Base-by-base conservation (phyloP, 108 stramenopile species). In the Mayamaea pseudoterrestris region DNA sequence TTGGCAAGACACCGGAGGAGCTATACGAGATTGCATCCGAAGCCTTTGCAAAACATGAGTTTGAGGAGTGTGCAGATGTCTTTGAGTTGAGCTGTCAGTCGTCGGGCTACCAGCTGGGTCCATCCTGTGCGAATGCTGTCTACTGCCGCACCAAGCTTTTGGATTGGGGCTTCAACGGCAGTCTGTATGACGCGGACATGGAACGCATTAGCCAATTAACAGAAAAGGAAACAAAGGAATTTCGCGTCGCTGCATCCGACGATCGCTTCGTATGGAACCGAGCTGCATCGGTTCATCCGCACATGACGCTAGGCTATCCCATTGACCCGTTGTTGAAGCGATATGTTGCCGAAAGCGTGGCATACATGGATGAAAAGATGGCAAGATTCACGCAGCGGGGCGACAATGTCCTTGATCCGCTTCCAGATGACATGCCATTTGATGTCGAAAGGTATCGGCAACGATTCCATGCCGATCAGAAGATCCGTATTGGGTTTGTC, bases 281-380 rank as follows among this genome's bases (percentile, higher is more conserved):
- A 32, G 61, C 76, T 9, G 72, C 74, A 27, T 78, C 76, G 30
- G 74, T 71, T 14, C 61, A 70, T 57, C 69, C 68, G 3, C 69
- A 70, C 65, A 70, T 74, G 72, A 40, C 81, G 81, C 61, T 88
- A 11, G 81, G 81, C 30, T 88, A 83, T 54, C 86, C 79, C 8
- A 17, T 88, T 1, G 34, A 71, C 47, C 57, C 57, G 1, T 61
- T 75, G 39, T 50, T 88, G 2, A 83, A 88, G 49, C 72, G 81
- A 41, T 71, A 74, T 37, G 74, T 68, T 20, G 53, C 81, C 12
- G 86, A 88, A 64, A 73, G 74, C 20, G 64, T 67, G 29, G 86
- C 86, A 5, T 60, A 42, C 25, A 58, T 83, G 59, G 86, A 88
- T 46, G 86, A 88, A 55, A 41, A 66, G 36, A 67, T 74, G 60